These are phyloP conservation scores for Lachnellula hyalina DNA, from an alignment of 2,329 filamentous ascomycete species.

Conservation along the genomic window DNA sequence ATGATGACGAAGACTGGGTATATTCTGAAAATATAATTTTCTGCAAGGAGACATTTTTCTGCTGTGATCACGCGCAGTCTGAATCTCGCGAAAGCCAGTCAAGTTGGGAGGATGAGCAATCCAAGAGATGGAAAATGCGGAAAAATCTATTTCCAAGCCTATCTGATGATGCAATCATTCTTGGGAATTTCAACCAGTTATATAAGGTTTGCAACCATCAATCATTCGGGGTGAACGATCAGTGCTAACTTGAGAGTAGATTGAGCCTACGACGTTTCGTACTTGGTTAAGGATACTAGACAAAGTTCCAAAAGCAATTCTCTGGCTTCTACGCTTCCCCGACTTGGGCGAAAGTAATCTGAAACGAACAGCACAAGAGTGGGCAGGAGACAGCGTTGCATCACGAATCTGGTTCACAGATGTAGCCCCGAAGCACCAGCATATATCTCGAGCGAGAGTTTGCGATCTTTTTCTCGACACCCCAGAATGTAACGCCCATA, in stretches of 20 bases:
- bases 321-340: constrained; percentile 96
- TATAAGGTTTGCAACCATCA: constrained; percentile 69
- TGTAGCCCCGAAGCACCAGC: constrained; percentile 88
- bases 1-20: constrained; percentile 72
- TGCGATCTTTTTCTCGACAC: constrained; percentile 96
- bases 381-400: constrained; percentile 83
- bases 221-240: neutral
- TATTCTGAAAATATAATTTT: constrained; percentile 97
- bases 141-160: constrained; percentile 84
- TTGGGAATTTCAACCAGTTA: constrained; percentile 97
- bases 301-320: constrained; percentile 75
- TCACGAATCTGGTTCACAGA: constrained; percentile 90
- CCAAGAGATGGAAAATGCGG: constrained; percentile 82
- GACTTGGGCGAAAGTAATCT: constrained; percentile 87
- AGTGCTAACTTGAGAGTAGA: constrained; percentile 46
- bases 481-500: constrained; percentile 96
- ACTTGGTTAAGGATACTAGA: constrained; percentile 91
- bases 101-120: constrained; percentile 80
- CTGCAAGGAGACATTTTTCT: constrained; percentile 93
- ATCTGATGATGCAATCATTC: constrained; percentile 77
- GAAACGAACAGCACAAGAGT: constrained; percentile 69
- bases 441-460: constrained; percentile 86
- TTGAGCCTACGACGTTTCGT: constrained; percentile 93
- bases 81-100: constrained; percentile 66
- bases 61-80: constrained; percentile 89